phyloP scores from a whole-genome alignment of 805 yeast species.

The Wickerhamiella dianesei region DNA sequence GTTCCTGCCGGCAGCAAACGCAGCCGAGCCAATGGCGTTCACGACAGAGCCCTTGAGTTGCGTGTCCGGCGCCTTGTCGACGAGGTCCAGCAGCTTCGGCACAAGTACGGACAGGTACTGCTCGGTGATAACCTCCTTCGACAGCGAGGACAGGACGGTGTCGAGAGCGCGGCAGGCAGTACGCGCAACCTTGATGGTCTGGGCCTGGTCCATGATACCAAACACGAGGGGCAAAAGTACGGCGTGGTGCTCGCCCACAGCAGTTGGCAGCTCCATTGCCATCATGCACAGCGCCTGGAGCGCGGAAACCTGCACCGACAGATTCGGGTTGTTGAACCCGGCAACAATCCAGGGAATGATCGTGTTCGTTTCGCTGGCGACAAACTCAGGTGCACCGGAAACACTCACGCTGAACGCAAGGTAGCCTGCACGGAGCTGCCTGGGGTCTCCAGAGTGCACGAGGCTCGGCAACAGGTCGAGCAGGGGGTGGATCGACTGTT shows the following conservation, averaged over 20 bases:
- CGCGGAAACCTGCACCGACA: slow-evolving; percentile 74
- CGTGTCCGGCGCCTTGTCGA: slow-evolving; percentile 51
- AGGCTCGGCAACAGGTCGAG: slow-evolving; percentile 34
- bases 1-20: slow-evolving; percentile 83
- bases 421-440: slow-evolving; percentile 78
- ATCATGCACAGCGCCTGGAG: slow-evolving; percentile 65
- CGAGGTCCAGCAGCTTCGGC: slow-evolving; percentile 76
- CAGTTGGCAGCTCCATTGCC: slow-evolving; percentile 73
- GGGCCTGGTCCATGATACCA: slow-evolving; percentile 72
- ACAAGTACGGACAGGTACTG: slow-evolving; percentile 76
- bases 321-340: slow-evolving; percentile 65
- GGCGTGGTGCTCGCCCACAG: slow-evolving; percentile 72
- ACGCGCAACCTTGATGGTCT: slow-evolving; percentile 71
- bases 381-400: slow-evolving; percentile 89
- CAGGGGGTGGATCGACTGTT: slow-evolving; percentile 75
- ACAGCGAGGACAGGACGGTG: slow-evolving; percentile 81
- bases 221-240: slow-evolving; percentile 75
- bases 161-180: slow-evolving; percentile 86
- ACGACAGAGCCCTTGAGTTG: slow-evolving; percentile 49
- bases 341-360: slow-evolving; percentile 49
- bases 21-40: slow-evolving; percentile 93
- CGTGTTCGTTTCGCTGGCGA: slow-evolving; percentile 59
- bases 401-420: slow-evolving; percentile 71
- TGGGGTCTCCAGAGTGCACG: slow-evolving; percentile 43
- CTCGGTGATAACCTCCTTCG: slow-evolving; percentile 65